Base-by-base conservation (phyloP, 352 stramenopile species). In the Globisporangium solare region DNA sequence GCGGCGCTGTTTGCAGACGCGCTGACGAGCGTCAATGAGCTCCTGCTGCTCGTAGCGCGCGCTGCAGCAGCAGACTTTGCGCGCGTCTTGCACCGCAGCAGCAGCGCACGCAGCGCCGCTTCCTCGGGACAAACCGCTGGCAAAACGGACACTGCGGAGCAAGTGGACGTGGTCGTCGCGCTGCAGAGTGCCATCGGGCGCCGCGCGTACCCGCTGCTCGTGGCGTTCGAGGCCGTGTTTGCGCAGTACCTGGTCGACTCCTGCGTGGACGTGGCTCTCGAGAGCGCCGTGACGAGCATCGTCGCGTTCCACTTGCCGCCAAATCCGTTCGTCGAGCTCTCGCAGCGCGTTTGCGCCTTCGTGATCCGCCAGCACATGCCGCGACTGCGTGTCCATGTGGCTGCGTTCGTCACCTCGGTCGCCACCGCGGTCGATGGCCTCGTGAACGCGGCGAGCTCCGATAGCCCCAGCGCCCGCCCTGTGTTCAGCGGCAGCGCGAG, bases 261-360 rank as follows among this genome's bases (percentile, higher is more conserved):
- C 0, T 68, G 62, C 10, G 43, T 83, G 27, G 76, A 84, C 32
- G 42, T 81, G 2, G 73, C 76, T 6, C 60, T 84, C 11, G 76
- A 84, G 59, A 79, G 71, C 27, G 68, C 76, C 0, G 67, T 83
- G 22, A 78, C 79, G 60, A 76, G 72, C 27, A 73, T 70, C 20
- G 66, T 86, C 4, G 65, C 66, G 12, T 56, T 65, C 37, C 47
- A 58, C 7, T 64, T 84, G 24, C 69, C 74, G 2, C 71, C 76
- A 27, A 84, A 86, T 22, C 73, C 76, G 11, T 84, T 81, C 43
- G 55, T 83, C 31, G 51, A 67, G 7, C 55, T 86, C 22, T 75
- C 73, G 1, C 51, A 17, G 1, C 51, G 73, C 13, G 13, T 84
- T 3, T 69, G 76, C 18, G 63, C 61, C 13, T 84, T 81, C 48